Conservation (phyloP, 768 basidiomycete genomes). For the Kwoniella shandongensis region DNA sequence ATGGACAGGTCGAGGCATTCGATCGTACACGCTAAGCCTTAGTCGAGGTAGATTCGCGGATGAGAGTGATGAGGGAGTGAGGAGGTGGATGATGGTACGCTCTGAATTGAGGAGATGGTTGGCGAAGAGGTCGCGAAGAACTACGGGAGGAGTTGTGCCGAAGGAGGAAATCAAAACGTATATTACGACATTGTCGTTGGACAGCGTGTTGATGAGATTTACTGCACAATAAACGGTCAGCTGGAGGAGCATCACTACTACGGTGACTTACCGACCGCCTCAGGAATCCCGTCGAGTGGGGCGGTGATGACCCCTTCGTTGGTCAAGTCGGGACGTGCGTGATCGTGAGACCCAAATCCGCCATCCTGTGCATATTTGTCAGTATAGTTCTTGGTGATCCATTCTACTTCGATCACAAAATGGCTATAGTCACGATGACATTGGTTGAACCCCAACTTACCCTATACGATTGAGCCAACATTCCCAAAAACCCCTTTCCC, state of each 20-base stretch:
- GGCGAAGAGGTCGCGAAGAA: constrained; percentile 12
- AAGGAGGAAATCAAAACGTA: constrained; percentile 26
- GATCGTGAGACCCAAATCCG: no score
- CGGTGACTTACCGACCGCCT: constrained; percentile 23
- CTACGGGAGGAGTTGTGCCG: neutral
- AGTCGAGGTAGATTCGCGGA: constrained; percentile 5
- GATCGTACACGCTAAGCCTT: constrained; percentile 33
- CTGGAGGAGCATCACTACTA: neutral
- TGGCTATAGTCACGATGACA: neutral
- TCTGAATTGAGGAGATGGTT: neutral
- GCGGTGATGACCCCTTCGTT: constrained; percentile 13
- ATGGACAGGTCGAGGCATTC: constrained; percentile 19
- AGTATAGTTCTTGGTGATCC: neutral
- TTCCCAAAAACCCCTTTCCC: constrained; percentile 2
- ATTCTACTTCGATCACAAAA: neutral
- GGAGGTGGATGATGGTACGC: constrained; percentile 13
- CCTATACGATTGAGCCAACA: constrained; percentile 15
- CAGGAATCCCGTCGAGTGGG: neutral
- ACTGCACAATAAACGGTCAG: neutral
- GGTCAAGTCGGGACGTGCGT: neutral
- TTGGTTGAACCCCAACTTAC: constrained; percentile 8
- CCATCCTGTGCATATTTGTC: no score
- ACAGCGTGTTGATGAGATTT: constrained; percentile 7
- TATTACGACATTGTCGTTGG: constrained; percentile 11
- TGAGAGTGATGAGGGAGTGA: constrained; percentile 1